Base-by-base conservation (phyloP, 1,139 yeast genomes). In the Yamadazyma friedrichii region DNA sequence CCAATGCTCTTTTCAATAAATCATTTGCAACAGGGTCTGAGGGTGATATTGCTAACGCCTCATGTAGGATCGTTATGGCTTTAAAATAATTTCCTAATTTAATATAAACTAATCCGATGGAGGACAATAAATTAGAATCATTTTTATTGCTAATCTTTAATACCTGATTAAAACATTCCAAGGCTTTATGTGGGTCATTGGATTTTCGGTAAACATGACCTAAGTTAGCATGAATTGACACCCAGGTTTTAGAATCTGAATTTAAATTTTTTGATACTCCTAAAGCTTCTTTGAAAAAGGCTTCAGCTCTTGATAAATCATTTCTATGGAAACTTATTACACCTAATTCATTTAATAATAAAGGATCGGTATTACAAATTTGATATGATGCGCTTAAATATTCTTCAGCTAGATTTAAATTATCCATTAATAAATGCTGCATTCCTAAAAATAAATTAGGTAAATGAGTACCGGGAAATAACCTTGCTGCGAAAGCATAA, bases 391-490 rank as follows among this genome's bases (percentile, higher is more conserved):
- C 78, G 43, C 75, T 67, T 27, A 94, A 72, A 55, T 91, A 93
- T 56, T 93, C 98, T 51, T 88, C 93, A 0, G 98, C 91, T 42
- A 93, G 67, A 11, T 82, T 77, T 40, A 87, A 67, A 53, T 91
- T 91, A 57, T 84, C 84, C 80, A 93, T 84, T 48, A 88, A 91
- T 48, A 89, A 67, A 61, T 93, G 94, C 64, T 94, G 98, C 96
- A 93, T 94, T 2, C 98, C 99, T 38, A 94, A 71, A 55, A 88
- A 93, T 44, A 94, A 66, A 52, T 87, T 82, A 2, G 98, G 98
- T 38, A 91, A 65, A 61, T 93, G 98, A 5, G 94, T 84, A 2
- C 98, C 98, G 0, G 96, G 97, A 56, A 93, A 94, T 38, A 91
- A 72, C 45, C 97, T 69, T 0, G 96, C 91, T 0, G 98, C 98